Conservation (phyloP, 2,329 filamentous ascomycete species). For the Aspergillus sp. region DNA sequence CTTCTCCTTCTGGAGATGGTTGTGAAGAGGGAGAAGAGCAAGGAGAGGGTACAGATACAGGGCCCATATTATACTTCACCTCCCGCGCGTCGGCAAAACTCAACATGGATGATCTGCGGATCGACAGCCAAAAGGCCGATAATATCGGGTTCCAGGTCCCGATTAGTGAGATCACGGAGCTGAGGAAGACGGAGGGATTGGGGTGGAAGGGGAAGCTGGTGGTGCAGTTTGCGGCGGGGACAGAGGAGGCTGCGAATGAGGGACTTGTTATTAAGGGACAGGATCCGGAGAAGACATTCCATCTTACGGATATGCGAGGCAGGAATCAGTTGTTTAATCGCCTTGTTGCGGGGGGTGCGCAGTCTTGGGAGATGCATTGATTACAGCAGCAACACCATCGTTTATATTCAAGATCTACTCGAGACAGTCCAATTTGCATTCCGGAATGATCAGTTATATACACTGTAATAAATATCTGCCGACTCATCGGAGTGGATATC, state of each 20-base stretch:
- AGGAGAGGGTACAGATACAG: no score
- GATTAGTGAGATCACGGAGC: slow-evolving; percentile 67
- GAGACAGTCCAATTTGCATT: no score
- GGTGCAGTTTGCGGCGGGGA: slow-evolving; percentile 71
- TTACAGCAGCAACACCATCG: neutral
- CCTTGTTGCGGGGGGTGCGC: slow-evolving; percentile 70
- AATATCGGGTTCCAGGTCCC: slow-evolving; percentile 68
- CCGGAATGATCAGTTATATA: no score
- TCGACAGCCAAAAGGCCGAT: slow-evolving; percentile 52
- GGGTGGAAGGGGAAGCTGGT: slow-evolving; percentile 85
- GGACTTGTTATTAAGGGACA: slow-evolving; percentile 67
- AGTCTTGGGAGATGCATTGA: slow-evolving; percentile 63
- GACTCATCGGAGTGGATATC: no score
- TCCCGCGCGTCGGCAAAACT: slow-evolving; percentile 28
- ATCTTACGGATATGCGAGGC: slow-evolving; percentile 69
- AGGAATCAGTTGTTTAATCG: slow-evolving; percentile 81
- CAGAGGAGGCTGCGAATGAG: slow-evolving; percentile 52
- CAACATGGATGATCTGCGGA: slow-evolving; percentile 36
- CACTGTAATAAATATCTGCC: no score
- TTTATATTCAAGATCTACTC: no score
- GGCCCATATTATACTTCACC: slow-evolving; percentile 58
- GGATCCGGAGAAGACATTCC: slow-evolving; percentile 52
- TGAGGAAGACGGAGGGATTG: slow-evolving; percentile 77
- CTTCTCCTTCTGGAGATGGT: no score
- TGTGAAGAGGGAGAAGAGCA: no score